Base-by-base conservation (phyloP, 1,284 basidiomycete genomes). In the Chiua sp. region DNA sequence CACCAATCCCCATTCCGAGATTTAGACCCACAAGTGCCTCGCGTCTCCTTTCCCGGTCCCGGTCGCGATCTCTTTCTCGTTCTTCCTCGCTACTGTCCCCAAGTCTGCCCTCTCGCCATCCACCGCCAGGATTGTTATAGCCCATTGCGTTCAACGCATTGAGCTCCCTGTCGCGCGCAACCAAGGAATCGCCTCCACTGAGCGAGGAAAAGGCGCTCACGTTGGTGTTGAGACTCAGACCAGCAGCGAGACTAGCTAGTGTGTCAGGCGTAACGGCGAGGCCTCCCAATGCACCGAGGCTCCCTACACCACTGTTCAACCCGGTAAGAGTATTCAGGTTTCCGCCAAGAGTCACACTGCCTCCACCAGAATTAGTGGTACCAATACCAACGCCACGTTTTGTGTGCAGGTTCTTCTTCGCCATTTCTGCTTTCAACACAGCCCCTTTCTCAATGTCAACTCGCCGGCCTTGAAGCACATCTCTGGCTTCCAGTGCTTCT, bases 321-420 rank as follows among this genome's bases (percentile, higher is more conserved):
- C 68, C 77, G 26, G 62, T 60, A 44, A 63, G 61, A 42, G 65
- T 59, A 30, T 63, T 64, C 56, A 71, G 47, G 51, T 66, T 69
- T 53, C 51, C 62, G 28, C 72, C 73, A 53, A 72, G 65, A 57
- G 65, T 70, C 7, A 67, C 42, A 30, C 61, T 63, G 15, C 74
- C 68, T 28, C 67, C 60, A 18, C 59, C 59, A 35, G 72, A 67
- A 35, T 65, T 64, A 30, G 59, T 68, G 46, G 65, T 69, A 32
- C 69, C 69, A 30, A 73, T 73, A n/a, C 91, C 91, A 28, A 92
- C 88, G 1, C 92, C 92, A 47, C 94, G 82, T 78, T 96, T 96
- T 26, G 95, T 98, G 74, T 99, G 97, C 50, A 99, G 76, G 72
- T 99, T 98, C 86, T 99, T 99, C 87, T 99, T 99, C 44, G 97